Percentiles rank a stretch among this genome's conserved stretches.
Evolutionary conservation across 1,139 yeast species (phyloP).

Genomic region (Eremothecium cymbalariae): DNA sequence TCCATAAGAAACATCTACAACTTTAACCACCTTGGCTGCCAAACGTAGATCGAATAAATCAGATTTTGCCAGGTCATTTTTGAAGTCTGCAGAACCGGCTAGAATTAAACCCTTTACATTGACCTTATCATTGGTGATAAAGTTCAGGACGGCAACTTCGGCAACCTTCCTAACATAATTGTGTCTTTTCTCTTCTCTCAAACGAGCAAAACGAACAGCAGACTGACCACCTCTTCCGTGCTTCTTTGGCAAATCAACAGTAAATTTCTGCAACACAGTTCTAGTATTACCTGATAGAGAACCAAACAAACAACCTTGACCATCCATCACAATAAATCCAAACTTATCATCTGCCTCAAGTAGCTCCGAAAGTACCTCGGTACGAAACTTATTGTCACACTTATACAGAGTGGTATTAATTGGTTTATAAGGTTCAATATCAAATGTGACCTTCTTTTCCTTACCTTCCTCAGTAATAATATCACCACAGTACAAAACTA

Average conservation of each 20-base stretch:
- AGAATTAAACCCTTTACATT: constrained; percentile 88
- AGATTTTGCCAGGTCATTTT: constrained; percentile 84
- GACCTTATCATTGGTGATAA: constrained; percentile 85
- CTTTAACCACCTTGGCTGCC: constrained; percentile 76
- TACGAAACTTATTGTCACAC: constrained; percentile 97
- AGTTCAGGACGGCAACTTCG: constrained; percentile 95
- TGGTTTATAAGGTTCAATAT: constrained; percentile 96
- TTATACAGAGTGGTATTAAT: constrained; percentile 90
- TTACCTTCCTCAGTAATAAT: constrained; percentile 95
- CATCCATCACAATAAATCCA: constrained; percentile 98
- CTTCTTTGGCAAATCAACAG: constrained; percentile 96
- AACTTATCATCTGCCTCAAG: constrained; percentile 92
- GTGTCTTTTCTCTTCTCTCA: constrained; percentile 98
- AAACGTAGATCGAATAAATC: constrained; percentile 89
- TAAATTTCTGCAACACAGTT: constrained; percentile 90
- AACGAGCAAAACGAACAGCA: constrained; percentile 95
- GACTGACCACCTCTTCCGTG: constrained; percentile 99
- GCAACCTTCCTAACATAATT: constrained; percentile 97
- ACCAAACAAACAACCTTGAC: constrained; percentile 96
- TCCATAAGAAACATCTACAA: constrained; percentile 96
- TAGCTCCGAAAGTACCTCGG: constrained; percentile 90
- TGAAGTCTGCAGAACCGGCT: constrained; percentile 99
- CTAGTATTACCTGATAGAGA: constrained; percentile 95
- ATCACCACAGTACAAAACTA: constrained; percentile 97
- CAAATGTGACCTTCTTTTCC: constrained; percentile 89